Evolutionary conservation across 2,329 filamentous ascomycete species (phyloP).

Genomic region (Microdochium trichocladiopsis): DNA sequence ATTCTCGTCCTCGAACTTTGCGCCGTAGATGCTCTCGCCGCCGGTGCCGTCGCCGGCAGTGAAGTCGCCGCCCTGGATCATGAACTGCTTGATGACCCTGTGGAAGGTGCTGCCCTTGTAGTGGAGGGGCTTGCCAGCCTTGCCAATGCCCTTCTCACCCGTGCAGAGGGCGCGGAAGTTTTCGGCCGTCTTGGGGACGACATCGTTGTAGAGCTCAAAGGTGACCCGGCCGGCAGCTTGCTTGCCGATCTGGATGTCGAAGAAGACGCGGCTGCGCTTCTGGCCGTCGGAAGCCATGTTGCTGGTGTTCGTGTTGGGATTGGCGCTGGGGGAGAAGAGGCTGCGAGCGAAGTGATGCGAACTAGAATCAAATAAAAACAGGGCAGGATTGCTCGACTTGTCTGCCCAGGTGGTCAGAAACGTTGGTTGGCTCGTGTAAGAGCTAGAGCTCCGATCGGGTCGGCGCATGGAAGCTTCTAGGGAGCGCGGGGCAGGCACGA

Average conservation of each 20-base stretch:
- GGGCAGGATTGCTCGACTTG: background rate
- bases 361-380: background rate
- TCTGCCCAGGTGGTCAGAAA: background rate
- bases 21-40: constrained; percentile 94
- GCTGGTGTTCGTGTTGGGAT: background rate
- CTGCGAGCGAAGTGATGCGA: no score
- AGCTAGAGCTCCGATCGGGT: background rate
- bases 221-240: constrained; percentile 68
- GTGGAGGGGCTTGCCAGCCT: constrained; percentile 76
- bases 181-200: constrained; percentile 91
- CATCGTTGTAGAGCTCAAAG: constrained; percentile 71
- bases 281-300: constrained; percentile 30
- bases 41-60: constrained; percentile 91
- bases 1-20: constrained; percentile 96
- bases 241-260: constrained; percentile 80
- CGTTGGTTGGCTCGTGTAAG: background rate
- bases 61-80: constrained; percentile 98
- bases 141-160: constrained; percentile 83
- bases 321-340: no score
- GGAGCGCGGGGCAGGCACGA: background rate
- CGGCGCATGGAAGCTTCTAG: constrained; percentile 6
- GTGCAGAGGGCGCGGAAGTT: constrained; percentile 95
- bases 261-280: constrained; percentile 76
- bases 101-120: constrained; percentile 94
- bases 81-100: constrained; percentile 96